Evolutionary conservation across 768 basidiomycete species (phyloP), one percentile per base, ranked within the genome.

Genomic region (Epithele typhae): DNA sequence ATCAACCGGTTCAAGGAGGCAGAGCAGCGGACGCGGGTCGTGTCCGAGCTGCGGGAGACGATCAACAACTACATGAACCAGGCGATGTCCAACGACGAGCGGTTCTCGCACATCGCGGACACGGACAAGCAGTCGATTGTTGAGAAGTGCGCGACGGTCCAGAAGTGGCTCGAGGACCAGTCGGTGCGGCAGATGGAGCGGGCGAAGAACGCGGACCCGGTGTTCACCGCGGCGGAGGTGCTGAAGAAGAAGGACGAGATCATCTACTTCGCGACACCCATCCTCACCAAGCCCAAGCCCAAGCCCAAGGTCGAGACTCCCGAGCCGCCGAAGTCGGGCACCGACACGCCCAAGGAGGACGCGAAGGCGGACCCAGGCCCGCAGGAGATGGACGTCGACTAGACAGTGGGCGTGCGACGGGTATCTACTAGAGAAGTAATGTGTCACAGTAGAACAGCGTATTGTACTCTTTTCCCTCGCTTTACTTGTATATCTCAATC

Each of bases 101-200:
- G 84, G 69, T 90, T 78, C 67, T 66, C 85, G 11, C 96, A 98
- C 74, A 92, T 98, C 55, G 84, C 86, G 52, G 84, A 84, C 56
- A 90, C 87, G 71, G 90, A 92, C 66, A 89, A 84, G 68, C 80
- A 92, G 70, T 63, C 70, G 38, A 81, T 93, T 53, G 76, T 97
- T 57, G 96, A 99, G 71, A 88, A 87, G 66, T 84, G 84, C 46
- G 96, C 89, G 42, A 92, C 83, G 9, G 72, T 86, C 32, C 86
- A 92, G 68, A 89, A 96, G 70, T 98, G 95, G 96, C 77, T 99
- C 46, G 90, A 96, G 60, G 94, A 99, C 74, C 80, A 88, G 75
- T 80, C 81, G 49, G 84, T 81, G 50, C 73, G 84, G 57, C 96
- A 98, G 76, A 75, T 78, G 7, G 95, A 98, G 75, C 74, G 84